Base-by-base conservation (phyloP, 768 basidiomycete species). In the Suillus tomentosus region DNA sequence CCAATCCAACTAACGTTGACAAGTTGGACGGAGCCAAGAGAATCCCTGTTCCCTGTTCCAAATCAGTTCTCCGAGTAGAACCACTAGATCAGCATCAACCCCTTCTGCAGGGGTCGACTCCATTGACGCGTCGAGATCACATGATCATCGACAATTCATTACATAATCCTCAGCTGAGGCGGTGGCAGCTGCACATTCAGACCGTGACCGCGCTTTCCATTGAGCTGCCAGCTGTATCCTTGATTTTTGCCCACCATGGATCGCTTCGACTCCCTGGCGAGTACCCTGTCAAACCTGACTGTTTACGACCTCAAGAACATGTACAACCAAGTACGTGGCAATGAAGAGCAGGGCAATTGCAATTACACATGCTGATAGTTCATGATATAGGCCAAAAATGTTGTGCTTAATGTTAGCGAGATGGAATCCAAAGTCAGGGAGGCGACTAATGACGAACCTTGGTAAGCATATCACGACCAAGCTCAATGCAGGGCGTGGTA, bases 371-470 rank as follows among this genome's bases (percentile, higher is more conserved):
- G 8, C 67, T 62, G 17, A 66, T 51, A 59, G 15, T 54, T 22
- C 51, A 22, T 14, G 34, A n/a, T 60, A 6, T 65, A 95, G 92
- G 96, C 96, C 36, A 96, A 94, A 82, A 97, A 97, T 77, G 88
- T 95, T 65, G 96, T 99, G 22, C 84, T 99, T 70, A 99, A 99
- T 78, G 84, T 98, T 65, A 94, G 90, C 70, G 96, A 98, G 79
- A 96, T 93, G 87, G 96, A 99, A 77, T 92, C 91, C 9, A 99
- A 97, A 79, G 96, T 99, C 19, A 83, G 87, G 67, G 96, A 98
- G 65, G 97, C 96, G 2, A 99, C 97, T 0, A 99, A 98, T 65
- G 95, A 98, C 70, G 97, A 99, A 67, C 90, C 97, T 63, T 99
- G 97, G 96, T 97, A 73, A 68, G 87, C 78, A n/a, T n/a, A 39